Evolutionary conservation across 176 grass and related monocot genomes (phyloP).

Genomic region (Aechmea fasciata): DNA sequence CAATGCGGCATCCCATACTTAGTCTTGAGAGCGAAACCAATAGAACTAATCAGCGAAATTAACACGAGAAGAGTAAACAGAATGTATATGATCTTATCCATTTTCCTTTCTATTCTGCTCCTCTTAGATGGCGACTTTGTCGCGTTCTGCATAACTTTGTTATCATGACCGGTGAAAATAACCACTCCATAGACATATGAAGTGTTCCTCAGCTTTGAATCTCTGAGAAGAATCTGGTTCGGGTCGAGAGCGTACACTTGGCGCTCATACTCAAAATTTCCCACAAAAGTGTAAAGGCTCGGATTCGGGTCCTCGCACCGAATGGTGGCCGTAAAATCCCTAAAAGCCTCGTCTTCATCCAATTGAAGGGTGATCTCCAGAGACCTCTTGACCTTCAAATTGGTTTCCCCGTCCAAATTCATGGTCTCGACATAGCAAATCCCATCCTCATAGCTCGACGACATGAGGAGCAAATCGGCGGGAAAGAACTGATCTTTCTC

Average conservation of each 20-base stretch:
- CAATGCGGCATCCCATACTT: constrained; percentile 62
- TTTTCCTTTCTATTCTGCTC: constrained; percentile 90
- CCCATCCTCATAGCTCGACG: constrained; percentile 90
- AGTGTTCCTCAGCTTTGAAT: constrained; percentile 96
- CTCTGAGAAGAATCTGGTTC: constrained; percentile 81
- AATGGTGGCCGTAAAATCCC: constrained; percentile 63
- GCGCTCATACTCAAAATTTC: constrained; percentile 84
- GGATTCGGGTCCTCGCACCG: constrained; percentile 92
- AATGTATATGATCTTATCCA: constrained; percentile 92
- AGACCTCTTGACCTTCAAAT: constrained; percentile 97
- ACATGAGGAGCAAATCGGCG: constrained; percentile 70
- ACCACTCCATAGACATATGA: constrained; percentile 82
- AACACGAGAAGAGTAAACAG: constrained; percentile 81
- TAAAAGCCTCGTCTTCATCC: constrained; percentile 69
- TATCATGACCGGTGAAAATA: constrained; percentile 90
- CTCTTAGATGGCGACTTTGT: constrained; percentile 87
- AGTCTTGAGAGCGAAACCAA: constrained; percentile 78
- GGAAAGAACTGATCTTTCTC: constrained; percentile 99
- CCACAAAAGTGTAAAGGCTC: constrained; percentile 79
- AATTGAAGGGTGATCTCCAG: constrained; percentile 65
- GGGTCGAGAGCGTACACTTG: constrained; percentile 80
- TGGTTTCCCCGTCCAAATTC: constrained; percentile 94
- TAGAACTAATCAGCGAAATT: constrained; percentile 89
- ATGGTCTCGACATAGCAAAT: constrained; percentile 99
- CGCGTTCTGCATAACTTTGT: constrained; percentile 97